Percentiles rank a stretch among this genome's conserved stretches.
phyloP scores from a whole-genome alignment of 169 alveolate species.

The Plasmodium vivax region DNA sequence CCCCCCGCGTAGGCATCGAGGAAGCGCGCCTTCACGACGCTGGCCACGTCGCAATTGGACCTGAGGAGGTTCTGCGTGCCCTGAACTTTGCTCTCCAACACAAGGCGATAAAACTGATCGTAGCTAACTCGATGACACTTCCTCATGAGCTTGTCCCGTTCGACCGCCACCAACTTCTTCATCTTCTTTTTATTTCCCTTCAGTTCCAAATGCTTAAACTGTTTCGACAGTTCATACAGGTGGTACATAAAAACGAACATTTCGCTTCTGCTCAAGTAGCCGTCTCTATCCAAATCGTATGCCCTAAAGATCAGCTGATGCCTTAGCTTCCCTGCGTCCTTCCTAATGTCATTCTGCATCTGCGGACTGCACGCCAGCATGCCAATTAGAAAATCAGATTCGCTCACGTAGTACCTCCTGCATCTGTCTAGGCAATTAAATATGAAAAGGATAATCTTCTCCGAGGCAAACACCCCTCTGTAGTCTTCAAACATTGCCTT shows the following conservation, averaged over 20 bases:
- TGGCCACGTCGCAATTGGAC: conserved; percentile 79
- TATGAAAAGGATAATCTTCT: conserved; percentile 76
- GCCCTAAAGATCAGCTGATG: conserved; percentile 84
- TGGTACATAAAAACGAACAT: conserved; percentile 75
- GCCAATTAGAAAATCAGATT: conserved; percentile 81
- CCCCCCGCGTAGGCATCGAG: conserved; percentile 70
- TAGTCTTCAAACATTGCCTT: conserved; percentile 40
- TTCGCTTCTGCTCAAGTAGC: conserved; percentile 65
- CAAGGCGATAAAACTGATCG: conserved; percentile 34
- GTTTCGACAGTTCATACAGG: conserved; percentile 74
- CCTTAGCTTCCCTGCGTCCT: conserved; percentile 79
- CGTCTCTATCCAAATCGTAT: conserved; percentile 81
- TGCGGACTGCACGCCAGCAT: conserved; percentile 86
- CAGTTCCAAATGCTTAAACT: neutral
- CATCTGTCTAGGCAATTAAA: conserved; percentile 83
- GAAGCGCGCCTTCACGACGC: conserved; percentile 59
- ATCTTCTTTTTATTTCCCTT: conserved; percentile 28
- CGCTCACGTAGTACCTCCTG: conserved; percentile 64
- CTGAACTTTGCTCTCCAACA: conserved; percentile 21
- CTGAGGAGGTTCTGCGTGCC: conserved; percentile 76
- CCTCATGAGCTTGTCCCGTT: conserved; percentile 35
- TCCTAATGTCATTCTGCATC: conserved; percentile 62
- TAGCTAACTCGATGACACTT: conserved; percentile 30
- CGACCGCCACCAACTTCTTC: conserved; percentile 13
- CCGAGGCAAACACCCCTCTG: conserved; percentile 75